Conservation (phyloP, 768 basidiomycete species). For the Daedaleopsis sinensis region DNA sequence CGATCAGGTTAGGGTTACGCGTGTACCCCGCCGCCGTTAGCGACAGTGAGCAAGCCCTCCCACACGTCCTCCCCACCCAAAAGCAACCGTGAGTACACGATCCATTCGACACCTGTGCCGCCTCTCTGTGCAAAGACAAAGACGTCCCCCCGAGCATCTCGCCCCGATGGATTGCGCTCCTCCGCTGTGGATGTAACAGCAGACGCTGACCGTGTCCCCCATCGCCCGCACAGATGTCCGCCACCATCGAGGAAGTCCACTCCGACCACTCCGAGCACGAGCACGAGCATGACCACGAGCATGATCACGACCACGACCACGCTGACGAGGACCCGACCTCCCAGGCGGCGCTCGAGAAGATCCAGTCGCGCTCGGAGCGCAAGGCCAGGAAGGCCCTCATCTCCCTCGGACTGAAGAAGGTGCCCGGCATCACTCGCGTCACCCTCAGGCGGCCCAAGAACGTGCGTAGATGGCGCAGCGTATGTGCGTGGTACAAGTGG, state of each 20-base stretch:
- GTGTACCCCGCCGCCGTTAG: conserved; percentile 31
- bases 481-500: neutral
- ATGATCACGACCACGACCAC: conserved; percentile 57
- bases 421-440: conserved; percentile 92
- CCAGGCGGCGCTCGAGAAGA: conserved; percentile 85
- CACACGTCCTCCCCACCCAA: conserved; percentile 13
- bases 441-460: conserved; percentile 95
- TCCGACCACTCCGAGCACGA: conserved; percentile 76
- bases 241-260: conserved; percentile 80
- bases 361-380: conserved; percentile 92
- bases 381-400: conserved; percentile 95
- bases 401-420: conserved; percentile 88
- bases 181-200: conserved; percentile 32
- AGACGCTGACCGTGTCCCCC: conserved; percentile 8
- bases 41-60: conserved; percentile 37
- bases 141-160: neutral
- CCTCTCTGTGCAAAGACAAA: neutral
- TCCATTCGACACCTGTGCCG: too few relatives aligned
- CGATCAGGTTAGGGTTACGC: conserved; percentile 27
- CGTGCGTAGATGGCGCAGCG: conserved; percentile 45
- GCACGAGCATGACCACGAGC: conserved; percentile 53
- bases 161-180: conserved; percentile 34
- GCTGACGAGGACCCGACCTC: conserved; percentile 85
- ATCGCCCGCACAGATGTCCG: conserved; percentile 58
- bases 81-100: conserved; percentile 28